Conservation (phyloP, 805 yeast genomes). For the Wickerhamomyces mucosus region DNA sequence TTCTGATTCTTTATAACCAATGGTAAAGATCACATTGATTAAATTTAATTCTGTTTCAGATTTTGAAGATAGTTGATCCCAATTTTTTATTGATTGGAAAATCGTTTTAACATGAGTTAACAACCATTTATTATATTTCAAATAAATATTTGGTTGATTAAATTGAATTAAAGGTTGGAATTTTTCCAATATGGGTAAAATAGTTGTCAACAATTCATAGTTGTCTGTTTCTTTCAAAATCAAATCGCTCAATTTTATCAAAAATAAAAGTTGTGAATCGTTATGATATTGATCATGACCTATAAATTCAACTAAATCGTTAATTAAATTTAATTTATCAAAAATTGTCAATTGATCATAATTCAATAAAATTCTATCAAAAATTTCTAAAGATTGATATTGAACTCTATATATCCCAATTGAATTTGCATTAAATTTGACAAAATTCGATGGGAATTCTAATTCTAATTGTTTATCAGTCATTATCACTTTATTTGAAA, state of each 20-base stretch:
- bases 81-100: slow-evolving; percentile 29
- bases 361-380: slow-evolving; percentile 17
- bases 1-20: slow-evolving; percentile 22
- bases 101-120: slow-evolving; percentile 8
- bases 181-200: slow-evolving; percentile 19
- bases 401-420: slow-evolving; percentile 40
- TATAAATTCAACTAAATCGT: slow-evolving; percentile 24
- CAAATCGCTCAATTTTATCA: slow-evolving; percentile 18
- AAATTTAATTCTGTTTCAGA: slow-evolving; percentile 31
- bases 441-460: slow-evolving; percentile 21
- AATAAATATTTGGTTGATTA: slow-evolving; percentile 3
- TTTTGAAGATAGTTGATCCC: slow-evolving; percentile 28
- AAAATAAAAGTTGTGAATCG: slow-evolving; percentile 19
- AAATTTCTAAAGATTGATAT: slow-evolving; percentile 27
- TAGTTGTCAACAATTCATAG: slow-evolving; percentile 19
- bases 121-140: slow-evolving; percentile 10
- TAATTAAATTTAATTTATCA: slow-evolving; percentile 24
- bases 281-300: slow-evolving; percentile 21
- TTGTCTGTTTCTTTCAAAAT: slow-evolving; percentile 10
- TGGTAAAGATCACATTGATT: slow-evolving; percentile 32
- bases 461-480: slow-evolving; percentile 29
- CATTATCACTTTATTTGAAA: slow-evolving; percentile 30
- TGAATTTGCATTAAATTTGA: slow-evolving; percentile 34
- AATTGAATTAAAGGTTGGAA: slow-evolving; percentile 14
- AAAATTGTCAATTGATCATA: slow-evolving; percentile 14